Percentiles rank a stretch among this genome's conserved stretches.
Evolutionary conservation across 2,329 filamentous ascomycete genomes (phyloP).

Genomic region (Pyrenochaeta sp.): DNA sequence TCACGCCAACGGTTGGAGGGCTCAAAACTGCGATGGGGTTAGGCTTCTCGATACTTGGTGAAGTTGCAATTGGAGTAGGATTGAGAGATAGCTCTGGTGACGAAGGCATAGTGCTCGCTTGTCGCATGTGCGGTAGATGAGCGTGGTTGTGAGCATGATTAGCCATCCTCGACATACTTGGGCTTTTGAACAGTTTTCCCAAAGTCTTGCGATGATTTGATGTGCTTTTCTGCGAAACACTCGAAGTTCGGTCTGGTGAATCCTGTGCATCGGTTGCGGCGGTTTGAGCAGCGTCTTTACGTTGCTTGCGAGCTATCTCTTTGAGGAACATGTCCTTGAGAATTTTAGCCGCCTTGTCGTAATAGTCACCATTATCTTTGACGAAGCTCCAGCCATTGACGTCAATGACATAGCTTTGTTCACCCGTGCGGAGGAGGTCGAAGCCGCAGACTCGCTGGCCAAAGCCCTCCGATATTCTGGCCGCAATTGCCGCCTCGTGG

Average conservation of each 20-base stretch:
- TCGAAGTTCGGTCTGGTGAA: conserved; percentile 20
- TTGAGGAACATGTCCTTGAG: conserved; percentile 86
- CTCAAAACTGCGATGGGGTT: conserved; percentile 27
- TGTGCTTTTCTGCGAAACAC: conserved; percentile 42
- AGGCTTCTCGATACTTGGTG: conserved; percentile 52
- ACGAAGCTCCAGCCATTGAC: conserved; percentile 99
- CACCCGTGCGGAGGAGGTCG: conserved; percentile 85
- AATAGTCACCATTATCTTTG: conserved; percentile 99
- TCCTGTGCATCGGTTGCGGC: conserved; percentile 46
- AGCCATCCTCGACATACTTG: conserved; percentile 68
- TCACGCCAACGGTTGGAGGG: conserved; percentile 16
- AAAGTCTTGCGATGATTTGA: conserved; percentile 54
- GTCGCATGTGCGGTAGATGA: conserved; percentile 45
- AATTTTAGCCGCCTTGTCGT: conserved; percentile 87
- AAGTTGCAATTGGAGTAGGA: conserved; percentile 53
- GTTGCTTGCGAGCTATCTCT: conserved; percentile 71
- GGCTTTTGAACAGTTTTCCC: conserved; percentile 69
- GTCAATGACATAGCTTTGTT: conserved; percentile 96
- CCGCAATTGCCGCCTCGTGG: conserved; percentile 84
- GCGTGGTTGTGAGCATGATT: conserved; percentile 49
- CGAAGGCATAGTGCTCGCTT: conserved; percentile 45
- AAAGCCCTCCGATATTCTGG: conserved; percentile 88
- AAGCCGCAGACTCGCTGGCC: conserved; percentile 96
- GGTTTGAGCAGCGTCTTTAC: conserved; percentile 50
- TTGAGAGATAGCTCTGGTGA: conserved; percentile 56